Conservation (phyloP, 306 rosid species). For the Vachellia collinsii region DNA sequence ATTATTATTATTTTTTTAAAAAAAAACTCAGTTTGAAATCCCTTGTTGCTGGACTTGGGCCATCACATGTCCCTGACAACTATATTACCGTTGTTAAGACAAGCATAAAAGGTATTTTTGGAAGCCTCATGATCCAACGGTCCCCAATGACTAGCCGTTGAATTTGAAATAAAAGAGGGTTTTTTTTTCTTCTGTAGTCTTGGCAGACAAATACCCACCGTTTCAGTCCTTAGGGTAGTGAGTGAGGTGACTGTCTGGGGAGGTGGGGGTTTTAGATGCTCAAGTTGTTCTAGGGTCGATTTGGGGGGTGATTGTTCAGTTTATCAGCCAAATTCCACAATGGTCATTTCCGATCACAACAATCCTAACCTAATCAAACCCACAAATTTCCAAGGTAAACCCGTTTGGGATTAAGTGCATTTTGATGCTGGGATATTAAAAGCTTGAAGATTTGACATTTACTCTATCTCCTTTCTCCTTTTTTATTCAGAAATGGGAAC, state of each 20-base stretch:
- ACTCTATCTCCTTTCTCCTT: background rate
- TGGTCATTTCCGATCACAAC: slow-evolving; percentile 68
- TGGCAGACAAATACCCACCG: slow-evolving; percentile 48
- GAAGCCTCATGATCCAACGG: slow-evolving; percentile 71
- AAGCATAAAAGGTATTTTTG: slow-evolving; percentile 31
- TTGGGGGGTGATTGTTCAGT: slow-evolving; percentile 35
- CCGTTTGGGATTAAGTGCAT: slow-evolving; percentile 1
- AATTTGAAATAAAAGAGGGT: slow-evolving; percentile 51
- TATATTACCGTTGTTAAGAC: slow-evolving; percentile 72
- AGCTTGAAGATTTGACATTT: slow-evolving; percentile 19
- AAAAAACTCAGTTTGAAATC: slow-evolving; percentile 45
- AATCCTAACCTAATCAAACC: slow-evolving; percentile 58
- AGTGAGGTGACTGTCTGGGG: background rate
- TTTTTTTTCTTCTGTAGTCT: background rate
- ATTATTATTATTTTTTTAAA: background rate
- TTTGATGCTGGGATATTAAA: slow-evolving; percentile 22
- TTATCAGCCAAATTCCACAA: slow-evolving; percentile 22
- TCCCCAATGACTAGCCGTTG: slow-evolving; percentile 87
- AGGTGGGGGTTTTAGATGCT: background rate
- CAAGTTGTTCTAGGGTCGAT: slow-evolving; percentile 23
- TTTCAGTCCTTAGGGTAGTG: slow-evolving; percentile 23
- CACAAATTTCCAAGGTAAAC: slow-evolving; percentile 57
- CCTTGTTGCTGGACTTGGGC: background rate
- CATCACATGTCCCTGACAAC: slow-evolving; percentile 50
- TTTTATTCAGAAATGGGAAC: slow-evolving; percentile 38